These are phyloP conservation scores for Erysimum pusillum DNA, from an alignment of 441 rosid genomes.

Conservation along the genomic window DNA sequence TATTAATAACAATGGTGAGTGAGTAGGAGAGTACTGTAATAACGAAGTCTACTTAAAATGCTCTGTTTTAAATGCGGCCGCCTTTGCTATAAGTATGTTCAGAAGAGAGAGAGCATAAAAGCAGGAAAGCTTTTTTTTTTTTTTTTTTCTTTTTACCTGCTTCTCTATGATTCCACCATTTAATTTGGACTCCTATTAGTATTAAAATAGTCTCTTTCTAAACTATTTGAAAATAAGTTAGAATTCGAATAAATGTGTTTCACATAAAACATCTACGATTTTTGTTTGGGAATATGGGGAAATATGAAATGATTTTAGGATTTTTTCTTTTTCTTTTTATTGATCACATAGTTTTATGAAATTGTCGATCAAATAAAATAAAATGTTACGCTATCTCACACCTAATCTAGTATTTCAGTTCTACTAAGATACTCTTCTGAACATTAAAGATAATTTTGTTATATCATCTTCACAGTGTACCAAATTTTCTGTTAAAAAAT, in stretches of 20 bases:
- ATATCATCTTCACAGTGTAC: too few relatives aligned
- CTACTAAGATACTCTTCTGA: too few relatives aligned
- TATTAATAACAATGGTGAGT: conserved; percentile 20
- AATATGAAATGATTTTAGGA: neutral
- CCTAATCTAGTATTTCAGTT: too few relatives aligned
- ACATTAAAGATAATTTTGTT: too few relatives aligned
- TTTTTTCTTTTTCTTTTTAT: neutral
- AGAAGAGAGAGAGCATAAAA: conserved; percentile 34
- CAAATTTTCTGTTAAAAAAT: neutral
- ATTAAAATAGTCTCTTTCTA: neutral
- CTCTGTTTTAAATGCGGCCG: conserved; percentile 44
- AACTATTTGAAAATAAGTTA: neutral
- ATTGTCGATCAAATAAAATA: neutral
- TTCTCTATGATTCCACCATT: conserved; percentile 32
- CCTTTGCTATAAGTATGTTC: conserved; percentile 41
- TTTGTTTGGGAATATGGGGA: neutral
- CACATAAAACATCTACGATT: neutral
- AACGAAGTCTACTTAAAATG: conserved; percentile 38
- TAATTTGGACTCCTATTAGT: neutral
- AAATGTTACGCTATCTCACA: too few relatives aligned
- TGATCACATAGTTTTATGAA: neutral
- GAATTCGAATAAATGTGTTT: neutral
- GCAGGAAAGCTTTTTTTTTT: conserved; percentile 38
- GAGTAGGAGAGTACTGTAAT: conserved; percentile 31
- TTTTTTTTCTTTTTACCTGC: conserved; percentile 12